Base-by-base conservation (phyloP, 148 eudicot species). In the Diospyros lotus region DNA sequence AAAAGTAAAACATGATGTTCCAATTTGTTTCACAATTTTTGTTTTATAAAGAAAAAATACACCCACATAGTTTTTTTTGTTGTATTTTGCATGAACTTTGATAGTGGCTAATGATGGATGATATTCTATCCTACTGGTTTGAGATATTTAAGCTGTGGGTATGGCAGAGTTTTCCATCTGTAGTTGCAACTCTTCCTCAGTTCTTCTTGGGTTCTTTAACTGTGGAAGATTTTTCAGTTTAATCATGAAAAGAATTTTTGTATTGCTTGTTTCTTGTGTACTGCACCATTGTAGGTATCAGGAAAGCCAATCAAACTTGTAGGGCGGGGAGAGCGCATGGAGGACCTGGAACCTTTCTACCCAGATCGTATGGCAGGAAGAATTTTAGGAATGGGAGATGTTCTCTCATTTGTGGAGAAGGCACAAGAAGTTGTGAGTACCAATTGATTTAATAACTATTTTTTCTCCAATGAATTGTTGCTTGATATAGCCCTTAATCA, bases 351-450 rank as follows among this genome's bases (percentile, higher is more conserved):
- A 79, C 98, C 97, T 73, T 94, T 94, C 80, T 94, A 94, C 80
- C 98, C 98, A 50, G 97, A 94, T 80, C 96, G 98, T 70, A 94
- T 94, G 98, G 98, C 97, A 64, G 98, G 98, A 62, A 90, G 98
- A 68, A 88, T 94, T 74, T 86, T 94, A 72, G 98, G 98, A 73
- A 94, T 94, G 98, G 98, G 98, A 64, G 98, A 94, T 78, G 98
- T 92, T 82, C 90, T 94, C 65, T 92, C 98, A 44, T 92, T 94
- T 81, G 98, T 94, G 73, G 98, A 94, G 85, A 94, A 94, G 75
- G 98, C 98, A 58, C 94, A 92, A 81, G 91, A 94, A 94, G 96
- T 92, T 71, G 98, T 94, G 84, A 91, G 98, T 86, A 52, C 73
- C 78, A 8, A 46, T 62, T 48, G 48, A 40, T 59, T 65, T 41